Conservation (phyloP, 148 eudicot genomes). For the Dysphania ambrosioides region DNA sequence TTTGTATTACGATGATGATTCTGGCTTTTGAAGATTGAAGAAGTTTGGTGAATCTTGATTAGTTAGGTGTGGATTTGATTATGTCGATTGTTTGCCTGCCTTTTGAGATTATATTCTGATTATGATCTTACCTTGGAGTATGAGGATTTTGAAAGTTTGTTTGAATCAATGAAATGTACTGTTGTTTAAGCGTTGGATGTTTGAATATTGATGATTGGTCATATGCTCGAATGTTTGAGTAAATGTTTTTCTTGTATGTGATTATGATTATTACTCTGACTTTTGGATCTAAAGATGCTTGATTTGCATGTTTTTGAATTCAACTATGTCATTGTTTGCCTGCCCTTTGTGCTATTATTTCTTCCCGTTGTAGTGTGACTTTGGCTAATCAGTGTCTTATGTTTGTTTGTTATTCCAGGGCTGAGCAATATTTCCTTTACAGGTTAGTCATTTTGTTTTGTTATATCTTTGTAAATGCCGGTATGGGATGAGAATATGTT, state of each 20-base stretch:
- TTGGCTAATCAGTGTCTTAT: background rate
- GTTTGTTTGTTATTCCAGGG: constrained; percentile 30
- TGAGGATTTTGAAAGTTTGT: no score
- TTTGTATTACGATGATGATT: no score
- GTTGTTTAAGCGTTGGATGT: background rate
- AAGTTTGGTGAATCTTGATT: no score
- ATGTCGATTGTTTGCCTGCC: no score
- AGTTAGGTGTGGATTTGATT: no score
- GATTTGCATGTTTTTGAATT: background rate
- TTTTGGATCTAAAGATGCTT: background rate
- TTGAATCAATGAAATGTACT: no score
- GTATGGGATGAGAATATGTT: background rate
- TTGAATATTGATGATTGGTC: background rate
- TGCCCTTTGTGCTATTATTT: background rate
- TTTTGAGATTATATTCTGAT: no score
- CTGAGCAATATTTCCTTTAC: constrained; percentile 39
- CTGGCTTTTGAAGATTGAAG: no score
- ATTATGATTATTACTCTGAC: background rate
- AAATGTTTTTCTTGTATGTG: background rate
- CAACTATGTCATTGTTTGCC: background rate
- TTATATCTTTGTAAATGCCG: background rate
- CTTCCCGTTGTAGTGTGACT: background rate
- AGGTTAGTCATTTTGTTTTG: constrained; percentile 29
- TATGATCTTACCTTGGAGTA: no score
- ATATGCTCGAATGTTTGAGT: background rate